Evolutionary conservation across 257 asterid genomes (phyloP), one percentile per base, ranked within the genome.

Genomic region (Lycium barbarum): DNA sequence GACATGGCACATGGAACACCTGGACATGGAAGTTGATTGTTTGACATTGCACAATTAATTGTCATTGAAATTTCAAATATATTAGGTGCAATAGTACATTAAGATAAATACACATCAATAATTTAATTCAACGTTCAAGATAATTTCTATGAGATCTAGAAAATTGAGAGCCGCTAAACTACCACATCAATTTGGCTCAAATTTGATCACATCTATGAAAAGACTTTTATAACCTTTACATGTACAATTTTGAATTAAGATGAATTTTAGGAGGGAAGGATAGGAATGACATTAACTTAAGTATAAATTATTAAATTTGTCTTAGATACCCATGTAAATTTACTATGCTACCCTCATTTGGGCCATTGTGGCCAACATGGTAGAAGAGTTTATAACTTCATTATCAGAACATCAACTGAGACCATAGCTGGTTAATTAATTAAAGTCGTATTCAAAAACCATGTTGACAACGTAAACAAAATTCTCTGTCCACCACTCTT

Each of bases 401-500:
- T 43, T 43, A 3, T 71, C 55, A 71, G 54, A 71, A 43, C 36
- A 71, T 71, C 17, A 43, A 40, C 43, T 43, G 8, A 71, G 55
- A 71, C 79, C 0, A 45, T 9, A 40, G 35, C 36, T 71, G 22
- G 0, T 38, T 14, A 70, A 38, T 26, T 26, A 26, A 26, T 70
- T 70, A 70, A 18, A 71, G 55, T 40, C 35, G 2, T 67, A 68
- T 40, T 71, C 4, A 72, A 43, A 72, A n/a, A 72, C 45, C 38
- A 45, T 45, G 58, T 72, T n/a, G 80, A 10, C 36, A 72, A 45
- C 58, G 80, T 72, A 72, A 72, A 72, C 57, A 72, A 10, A 72
- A 72, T 72, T 72, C 58, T n/a, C 12, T 6, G 10, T 72, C 58
- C 11, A 20, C 58, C 35, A 18, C 38, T 43, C 22, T 43, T 71